Evolutionary conservation across 2,329 filamentous ascomycete species (phyloP).

Genomic region (Hypoxylon sp.): DNA sequence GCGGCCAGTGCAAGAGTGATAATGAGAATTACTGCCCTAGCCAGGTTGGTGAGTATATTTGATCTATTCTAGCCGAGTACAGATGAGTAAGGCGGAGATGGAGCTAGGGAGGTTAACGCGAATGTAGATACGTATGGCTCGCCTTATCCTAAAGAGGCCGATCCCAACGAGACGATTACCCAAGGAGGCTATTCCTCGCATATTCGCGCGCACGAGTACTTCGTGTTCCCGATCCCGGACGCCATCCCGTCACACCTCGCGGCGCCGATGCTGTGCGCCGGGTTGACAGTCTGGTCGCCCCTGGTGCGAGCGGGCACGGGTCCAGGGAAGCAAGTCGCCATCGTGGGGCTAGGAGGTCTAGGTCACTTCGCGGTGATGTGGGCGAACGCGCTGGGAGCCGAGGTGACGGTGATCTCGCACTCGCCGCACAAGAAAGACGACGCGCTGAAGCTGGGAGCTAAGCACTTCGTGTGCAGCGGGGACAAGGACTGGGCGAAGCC

Average conservation of each 20-base stretch:
- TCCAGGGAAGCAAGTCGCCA: conserved; percentile 78
- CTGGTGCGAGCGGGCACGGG: conserved; percentile 76
- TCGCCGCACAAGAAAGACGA: conserved; percentile 71
- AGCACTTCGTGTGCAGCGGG: conserved; percentile 63
- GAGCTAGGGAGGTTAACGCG: background rate
- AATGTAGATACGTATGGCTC: conserved; percentile 69
- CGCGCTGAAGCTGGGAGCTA: conserved; percentile 73
- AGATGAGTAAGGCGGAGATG: too few species aligned
- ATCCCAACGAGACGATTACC: conserved; percentile 69
- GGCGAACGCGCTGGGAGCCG: conserved; percentile 78
- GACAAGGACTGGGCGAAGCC: conserved; percentile 71
- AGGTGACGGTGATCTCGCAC: conserved; percentile 75
- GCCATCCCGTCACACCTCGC: conserved; percentile 63
- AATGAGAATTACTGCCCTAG: conserved; percentile 68
- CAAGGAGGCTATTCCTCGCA: conserved; percentile 75
- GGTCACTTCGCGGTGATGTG: conserved; percentile 82
- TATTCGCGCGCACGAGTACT: conserved; percentile 68
- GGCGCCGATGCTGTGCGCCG: conserved; percentile 82
- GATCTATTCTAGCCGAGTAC: background rate
- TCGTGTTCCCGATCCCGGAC: conserved; percentile 72
- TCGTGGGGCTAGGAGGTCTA: conserved; percentile 80
- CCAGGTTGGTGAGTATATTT: conserved; percentile 55
- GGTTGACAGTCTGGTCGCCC: conserved; percentile 80
- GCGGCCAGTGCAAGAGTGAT: conserved; percentile 61
- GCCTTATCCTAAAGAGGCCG: conserved; percentile 69